A percentile compares a stretch with the other conserved stretches of the same genome.
Evolutionary conservation across 1,139 yeast species (phyloP).

Genomic region (Suhomyces ambrosiae): DNA sequence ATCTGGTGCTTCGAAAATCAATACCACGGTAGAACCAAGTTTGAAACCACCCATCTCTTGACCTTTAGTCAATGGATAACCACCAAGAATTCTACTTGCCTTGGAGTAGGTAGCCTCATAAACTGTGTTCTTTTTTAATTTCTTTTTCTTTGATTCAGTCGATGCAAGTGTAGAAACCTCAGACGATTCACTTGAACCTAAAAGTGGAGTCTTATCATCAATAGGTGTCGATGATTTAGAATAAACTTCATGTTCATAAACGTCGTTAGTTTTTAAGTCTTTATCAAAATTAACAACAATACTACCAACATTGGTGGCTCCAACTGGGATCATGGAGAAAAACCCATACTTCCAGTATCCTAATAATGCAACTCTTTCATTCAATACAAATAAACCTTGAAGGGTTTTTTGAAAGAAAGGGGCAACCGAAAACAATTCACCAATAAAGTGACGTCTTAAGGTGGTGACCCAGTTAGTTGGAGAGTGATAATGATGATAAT

Average conservation of each 20-base stretch:
- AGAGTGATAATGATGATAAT: slow-evolving; percentile 95
- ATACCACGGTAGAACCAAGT: slow-evolving; percentile 92
- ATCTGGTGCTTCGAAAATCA: slow-evolving; percentile 94
- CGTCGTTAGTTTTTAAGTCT: slow-evolving; percentile 81
- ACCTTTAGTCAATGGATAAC: slow-evolving; percentile 87
- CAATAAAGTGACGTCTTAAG: slow-evolving; percentile 90
- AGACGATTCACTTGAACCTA: slow-evolving; percentile 16
- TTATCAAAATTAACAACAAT: slow-evolving; percentile 90
- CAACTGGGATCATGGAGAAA: slow-evolving; percentile 98
- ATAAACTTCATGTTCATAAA: slow-evolving; percentile 58
- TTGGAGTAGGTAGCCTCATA: slow-evolving; percentile 91
- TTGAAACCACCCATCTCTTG: slow-evolving; percentile 97
- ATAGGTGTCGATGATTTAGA: slow-evolving; percentile 19
- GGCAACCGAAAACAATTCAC: slow-evolving; percentile 93
- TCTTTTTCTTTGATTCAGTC: slow-evolving; percentile 25
- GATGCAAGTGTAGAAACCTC: slow-evolving; percentile 20
- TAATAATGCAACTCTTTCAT: slow-evolving; percentile 91
- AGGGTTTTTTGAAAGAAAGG: slow-evolving; percentile 92
- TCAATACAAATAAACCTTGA: slow-evolving; percentile 83
- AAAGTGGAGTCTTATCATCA: slow-evolving; percentile 39
- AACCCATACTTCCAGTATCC: slow-evolving; percentile 98
- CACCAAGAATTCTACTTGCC: slow-evolving; percentile 79
- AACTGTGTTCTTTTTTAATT: slow-evolving; percentile 72
- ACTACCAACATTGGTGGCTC: slow-evolving; percentile 98
- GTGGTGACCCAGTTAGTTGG: slow-evolving; percentile 97